These are phyloP conservation scores for Candolleomyces aberdarensis DNA, from an alignment of 768 basidiomycete species.

Conservation along the genomic window DNA sequence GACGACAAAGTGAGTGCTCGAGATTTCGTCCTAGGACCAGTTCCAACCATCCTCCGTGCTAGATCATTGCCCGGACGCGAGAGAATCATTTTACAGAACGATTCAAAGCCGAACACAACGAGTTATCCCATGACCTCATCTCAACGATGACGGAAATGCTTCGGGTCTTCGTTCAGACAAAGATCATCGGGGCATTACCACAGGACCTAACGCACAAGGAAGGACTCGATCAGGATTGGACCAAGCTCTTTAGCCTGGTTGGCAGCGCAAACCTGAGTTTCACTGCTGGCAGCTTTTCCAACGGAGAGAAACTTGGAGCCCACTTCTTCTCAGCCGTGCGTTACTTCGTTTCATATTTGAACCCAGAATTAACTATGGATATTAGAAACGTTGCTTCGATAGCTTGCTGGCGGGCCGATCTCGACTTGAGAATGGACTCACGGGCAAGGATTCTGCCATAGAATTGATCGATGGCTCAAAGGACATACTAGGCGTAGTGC, in stretches of 20 bases:
- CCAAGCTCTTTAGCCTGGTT: slow-evolving; percentile 44
- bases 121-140: slow-evolving; percentile 58
- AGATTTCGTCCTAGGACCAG: slow-evolving; percentile 17
- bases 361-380: slow-evolving; percentile 21
- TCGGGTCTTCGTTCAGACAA: slow-evolving; percentile 57
- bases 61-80: slow-evolving; percentile 94
- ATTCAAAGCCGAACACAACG: slow-evolving; percentile 51
- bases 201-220: slow-evolving; percentile 39
- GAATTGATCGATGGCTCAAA: slow-evolving; percentile 68
- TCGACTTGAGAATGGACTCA: slow-evolving; percentile 38
- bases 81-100: slow-evolving; percentile 69
- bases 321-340: too few species aligned
- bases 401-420: slow-evolving; percentile 53
- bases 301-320: too few species aligned
- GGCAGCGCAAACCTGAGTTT: slow-evolving; percentile 55
- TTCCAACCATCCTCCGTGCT: neutral
- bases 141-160: slow-evolving; percentile 59
- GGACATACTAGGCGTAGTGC: slow-evolving; percentile 68
- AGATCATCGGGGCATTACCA: slow-evolving; percentile 63
- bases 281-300: too few species aligned
- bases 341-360: too few species aligned
- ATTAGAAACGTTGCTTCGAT: slow-evolving; percentile 45
- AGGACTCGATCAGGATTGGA: slow-evolving; percentile 38
- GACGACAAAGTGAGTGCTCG: slow-evolving; percentile 83
- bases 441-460: slow-evolving; percentile 42